Evolutionary conservation across 164 flowering plant genomes (phyloP), one percentile per base, ranked within the genome.

Genomic region (Vitis vinifera): DNA sequence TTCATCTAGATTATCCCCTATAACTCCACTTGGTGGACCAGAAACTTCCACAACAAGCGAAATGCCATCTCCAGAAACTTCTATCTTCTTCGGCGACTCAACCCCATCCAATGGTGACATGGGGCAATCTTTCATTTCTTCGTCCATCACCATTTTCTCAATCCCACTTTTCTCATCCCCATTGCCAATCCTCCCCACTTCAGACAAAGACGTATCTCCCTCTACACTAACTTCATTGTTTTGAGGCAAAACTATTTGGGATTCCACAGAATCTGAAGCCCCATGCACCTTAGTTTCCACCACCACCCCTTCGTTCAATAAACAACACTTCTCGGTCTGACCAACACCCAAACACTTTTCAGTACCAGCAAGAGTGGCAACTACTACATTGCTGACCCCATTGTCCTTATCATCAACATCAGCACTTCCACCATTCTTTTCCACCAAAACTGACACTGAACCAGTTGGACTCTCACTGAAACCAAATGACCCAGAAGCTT

Each of bases 21-120:
- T 59, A 55, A 29, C 30, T 31, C 50, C 19, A 15, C 49, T 30
- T 11, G 59, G 55, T 59, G 76, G 67, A 3, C 64, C 73, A 59
- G 59, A 16, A 60, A 78, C 52, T n/a, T 76, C 79, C 55, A 76
- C 82, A 73, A 62, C 63, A 51, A 78, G 70, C 9, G 75, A 73
- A 30, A 71, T 51, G 31, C 70, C 67, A 14, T 67, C 75, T 19
- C 73, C 77, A 12, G 73, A 68, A 60, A 75, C 68, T 19, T 71
- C 67, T 19, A 64, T 49, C 56, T 64, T 69, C 23, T 59, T 16
- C 51, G 57, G 57, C 50, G 55, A 59, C 52, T 60, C 73, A 71
- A n/a, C 56, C 8, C 19, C 63, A 44, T 66, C 27, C 27, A 23
- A 23, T 31, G 44, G 44, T 31, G 44, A 31, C 44, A 31, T 31